Base-by-base conservation (phyloP, 1,284 basidiomycete genomes). In the Ceratobasidium sp. region DNA sequence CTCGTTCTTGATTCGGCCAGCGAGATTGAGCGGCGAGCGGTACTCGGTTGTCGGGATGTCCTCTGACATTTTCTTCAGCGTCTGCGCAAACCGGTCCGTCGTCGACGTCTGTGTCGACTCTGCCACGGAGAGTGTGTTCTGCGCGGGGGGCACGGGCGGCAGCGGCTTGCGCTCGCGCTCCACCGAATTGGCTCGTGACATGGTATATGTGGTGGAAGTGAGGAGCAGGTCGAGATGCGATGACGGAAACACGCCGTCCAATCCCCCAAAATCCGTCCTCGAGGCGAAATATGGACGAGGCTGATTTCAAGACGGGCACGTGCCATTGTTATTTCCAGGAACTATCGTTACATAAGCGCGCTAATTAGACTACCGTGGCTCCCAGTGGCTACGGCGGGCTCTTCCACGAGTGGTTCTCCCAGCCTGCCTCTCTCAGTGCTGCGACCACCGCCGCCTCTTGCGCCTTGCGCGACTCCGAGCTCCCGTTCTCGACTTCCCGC, bases 381-480 rank as follows among this genome's bases (percentile, higher is more conserved):
- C 5, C 23, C 59, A 61, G 59, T 61, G 59, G 32, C 41, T 59
- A 59, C 55, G 43, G 67, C 10, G 53, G 67, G 53, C 53, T 59
- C 45, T 32, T 70, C 91, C 91, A 92, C 41, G 87, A 88, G 83
- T 84, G 88, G 73, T 89, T 85, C 75, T 86, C 77, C 76, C 85
- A 86, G 1, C 86, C 87, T n/a, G 80, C 80, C 18, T 84, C 77
- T 70, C 77, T 79, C 71, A 92, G 87, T 34, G 86, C 75, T n/a
- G 81, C 78, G 55, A 81, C 76, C 30, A 86, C 85, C 34, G 79
- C 77, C 46, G 83, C 80, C 78, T 92, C 89, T 41, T 84, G 83
- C 52, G 82, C 81, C 72, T 78, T 78, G 78, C 88, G 84, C 46
- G 82, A 80, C 23, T 50, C 59, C 28, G 39, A 46, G 53, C 82